phyloP scores from a whole-genome alignment of 768 basidiomycete genomes.

The Lactarius deliciosus region DNA sequence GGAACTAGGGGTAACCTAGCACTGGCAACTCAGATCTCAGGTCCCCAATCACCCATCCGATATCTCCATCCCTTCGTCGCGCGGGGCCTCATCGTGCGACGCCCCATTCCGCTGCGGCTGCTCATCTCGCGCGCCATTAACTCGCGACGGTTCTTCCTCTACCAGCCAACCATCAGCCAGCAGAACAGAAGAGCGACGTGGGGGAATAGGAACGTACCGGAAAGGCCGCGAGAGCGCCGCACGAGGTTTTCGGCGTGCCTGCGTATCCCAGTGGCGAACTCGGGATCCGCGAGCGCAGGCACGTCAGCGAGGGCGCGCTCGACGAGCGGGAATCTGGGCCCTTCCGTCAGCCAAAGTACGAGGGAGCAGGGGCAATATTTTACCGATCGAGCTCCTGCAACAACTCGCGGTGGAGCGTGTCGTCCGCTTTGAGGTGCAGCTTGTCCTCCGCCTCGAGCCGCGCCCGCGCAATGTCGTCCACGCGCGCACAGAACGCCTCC shows the following conservation, averaged over 20 bases:
- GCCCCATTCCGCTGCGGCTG: conserved; percentile 2
- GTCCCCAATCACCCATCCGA: conserved; percentile 4
- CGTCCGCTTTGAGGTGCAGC: conserved; percentile 48
- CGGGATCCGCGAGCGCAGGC: conserved; percentile 23
- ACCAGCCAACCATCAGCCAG: not conserved
- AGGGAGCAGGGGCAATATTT: conserved; percentile 11
- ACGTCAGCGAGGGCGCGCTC: conserved; percentile 27
- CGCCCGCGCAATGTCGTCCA: conserved; percentile 58
- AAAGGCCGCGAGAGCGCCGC: conserved; percentile 12
- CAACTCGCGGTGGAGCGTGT: conserved; percentile 54
- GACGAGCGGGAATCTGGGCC: conserved; percentile 20
- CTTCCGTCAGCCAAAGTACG: no score
- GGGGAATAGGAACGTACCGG: not conserved
- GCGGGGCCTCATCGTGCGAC: not conserved
- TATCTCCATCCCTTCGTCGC: conserved; percentile 21
- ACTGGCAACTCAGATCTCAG: not conserved
- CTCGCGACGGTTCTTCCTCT: conserved; percentile 1
- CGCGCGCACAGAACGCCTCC: conserved; percentile 48
- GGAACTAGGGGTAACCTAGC: no score
- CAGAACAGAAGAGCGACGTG: not conserved
- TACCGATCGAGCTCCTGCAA: conserved; percentile 70
- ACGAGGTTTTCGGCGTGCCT: conserved; percentile 19
- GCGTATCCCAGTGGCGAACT: conserved; percentile 21
- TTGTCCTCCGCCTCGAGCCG: conserved; percentile 51
- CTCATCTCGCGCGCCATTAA: conserved; percentile 10